A percentile compares a stretch with the other conserved stretches of the same genome.
phyloP scores from a whole-genome alignment of 805 yeast species.

The Spathaspora hagerdaliae region DNA sequence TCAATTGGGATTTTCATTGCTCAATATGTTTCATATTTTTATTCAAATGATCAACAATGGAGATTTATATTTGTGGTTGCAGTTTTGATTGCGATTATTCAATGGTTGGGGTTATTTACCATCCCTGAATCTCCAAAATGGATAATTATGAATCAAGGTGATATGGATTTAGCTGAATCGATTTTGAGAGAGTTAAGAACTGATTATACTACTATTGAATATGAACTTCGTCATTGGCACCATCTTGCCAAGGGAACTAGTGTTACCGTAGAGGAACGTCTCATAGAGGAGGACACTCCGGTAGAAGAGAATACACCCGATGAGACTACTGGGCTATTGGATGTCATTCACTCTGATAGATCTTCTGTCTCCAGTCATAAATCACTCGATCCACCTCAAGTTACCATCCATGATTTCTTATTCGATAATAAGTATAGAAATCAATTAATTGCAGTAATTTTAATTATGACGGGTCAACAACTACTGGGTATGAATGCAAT shows the following conservation, averaged over 20 bases:
- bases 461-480: slow-evolving; percentile 38
- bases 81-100: slow-evolving; percentile 19
- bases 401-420: slow-evolving; percentile 19
- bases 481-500: slow-evolving; percentile 83
- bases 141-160: slow-evolving; percentile 29
- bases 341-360: neutral
- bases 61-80: slow-evolving; percentile 28
- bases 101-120: slow-evolving; percentile 29
- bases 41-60: slow-evolving; percentile 37
- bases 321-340: slow-evolving; percentile 4
- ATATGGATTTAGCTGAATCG: slow-evolving; percentile 22
- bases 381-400: slow-evolving; percentile 26
- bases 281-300: neutral
- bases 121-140: slow-evolving; percentile 41
- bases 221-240: slow-evolving; percentile 37
- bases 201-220: slow-evolving; percentile 23
- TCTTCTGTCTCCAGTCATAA: slow-evolving; percentile 15
- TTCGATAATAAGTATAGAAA: slow-evolving; percentile 13
- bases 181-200: slow-evolving; percentile 27
- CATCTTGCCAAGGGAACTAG: slow-evolving; percentile 10
- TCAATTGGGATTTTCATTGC: slow-evolving; percentile 35
- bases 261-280: neutral
- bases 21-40: slow-evolving; percentile 27
- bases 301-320: neutral
- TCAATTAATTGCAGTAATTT: slow-evolving; percentile 26